Evolutionary conservation across 2,329 filamentous ascomycete genomes (phyloP), one percentile per base, ranked within the genome.

Genomic region (Penicillium sp.): DNA sequence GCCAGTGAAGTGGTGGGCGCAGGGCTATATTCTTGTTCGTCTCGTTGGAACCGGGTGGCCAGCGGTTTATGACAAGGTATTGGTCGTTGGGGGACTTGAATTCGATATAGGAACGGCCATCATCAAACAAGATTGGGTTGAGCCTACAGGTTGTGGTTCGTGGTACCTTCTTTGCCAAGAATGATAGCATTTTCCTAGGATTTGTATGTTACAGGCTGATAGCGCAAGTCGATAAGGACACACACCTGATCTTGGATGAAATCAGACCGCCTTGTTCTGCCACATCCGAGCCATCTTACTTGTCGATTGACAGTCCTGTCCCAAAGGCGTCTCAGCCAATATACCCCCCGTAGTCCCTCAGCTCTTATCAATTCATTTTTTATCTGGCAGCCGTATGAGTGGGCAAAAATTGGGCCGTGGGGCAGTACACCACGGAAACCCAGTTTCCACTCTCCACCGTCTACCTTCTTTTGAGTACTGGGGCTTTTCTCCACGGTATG

Each of bases 61-160:
- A 59, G 33, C 51, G 50, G 31, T 59, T 59, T 37, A 57, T 19
- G 13, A 59, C 57, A 31, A 59, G 51, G n/a, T 59, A 59, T 13
- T 52, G 50, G 29, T 59, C 57, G 26, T 52, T 52, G 19, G 57
- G 57, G 13, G 46, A 13, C 31, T 54, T 57, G 51, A 59, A 59
- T 31, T 57, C 47, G 27, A 59, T 52, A 3, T n/a, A 48, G 14
- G 57, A 57, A 14, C 55, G 57, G 22, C 57, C 57, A 4, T 31
- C 39, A 33, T 59, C 57, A 9, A 59, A 59, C 10, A 27, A 7
- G 7, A 59, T 22, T 9, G 54, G 43, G 5, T 53, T 57, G 24
- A 49, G 57, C 10, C 14, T 41, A 4, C 51, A 55, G 4, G 54
- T 59, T 13, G 16, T 46, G 2, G 54, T 59, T n/a, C 54, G 46